A percentile compares a stretch with the other conserved stretches of the same genome.
phyloP scores from a whole-genome alignment of 768 basidiomycete species.

The Hysterangium stoloniferum region DNA sequence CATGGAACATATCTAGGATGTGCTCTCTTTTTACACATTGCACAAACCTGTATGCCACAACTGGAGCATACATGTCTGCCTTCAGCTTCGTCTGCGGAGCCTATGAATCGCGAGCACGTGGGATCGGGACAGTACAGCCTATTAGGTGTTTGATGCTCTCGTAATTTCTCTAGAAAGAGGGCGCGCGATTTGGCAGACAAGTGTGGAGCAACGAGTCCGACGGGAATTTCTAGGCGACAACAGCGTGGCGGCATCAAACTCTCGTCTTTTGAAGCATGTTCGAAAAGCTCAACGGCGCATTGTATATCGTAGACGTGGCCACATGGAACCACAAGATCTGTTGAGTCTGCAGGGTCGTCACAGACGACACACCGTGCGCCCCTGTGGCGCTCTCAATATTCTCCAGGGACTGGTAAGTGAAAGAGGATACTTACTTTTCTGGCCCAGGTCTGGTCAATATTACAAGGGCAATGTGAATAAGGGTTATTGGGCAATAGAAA shows the following conservation, averaged over 20 bases:
- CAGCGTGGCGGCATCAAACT: constrained; percentile 45
- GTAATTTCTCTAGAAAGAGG: constrained; percentile 33
- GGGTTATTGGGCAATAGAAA: too few species aligned
- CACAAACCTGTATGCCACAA: background rate
- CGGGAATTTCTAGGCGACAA: constrained; percentile 33
- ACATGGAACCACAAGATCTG: constrained; percentile 35
- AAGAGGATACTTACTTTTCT: too few species aligned
- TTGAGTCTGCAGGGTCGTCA: constrained; percentile 24
- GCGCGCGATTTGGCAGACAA: constrained; percentile 20
- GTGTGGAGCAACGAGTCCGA: constrained; percentile 21
- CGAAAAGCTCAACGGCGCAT: constrained; percentile 37
- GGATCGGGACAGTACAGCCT: constrained; percentile 45
- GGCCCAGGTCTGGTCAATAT: too few species aligned
- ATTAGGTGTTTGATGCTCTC: constrained; percentile 39
- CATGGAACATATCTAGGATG: constrained; percentile 6
- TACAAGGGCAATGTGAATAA: too few species aligned
- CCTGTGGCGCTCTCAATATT: too few species aligned
- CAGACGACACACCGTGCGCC: constrained; percentile 31
- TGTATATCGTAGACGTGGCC: constrained; percentile 37
- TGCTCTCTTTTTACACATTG: constrained; percentile 2
- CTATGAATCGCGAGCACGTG: constrained; percentile 48
- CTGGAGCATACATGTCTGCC: background rate
- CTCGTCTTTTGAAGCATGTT: constrained; percentile 40
- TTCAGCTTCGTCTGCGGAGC: constrained; percentile 20
- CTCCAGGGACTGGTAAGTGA: too few species aligned